These are phyloP conservation scores for Umbelopsis sp. DNA, from an alignment of 371 early-diverging fungal genomes.

Conservation along the genomic window DNA sequence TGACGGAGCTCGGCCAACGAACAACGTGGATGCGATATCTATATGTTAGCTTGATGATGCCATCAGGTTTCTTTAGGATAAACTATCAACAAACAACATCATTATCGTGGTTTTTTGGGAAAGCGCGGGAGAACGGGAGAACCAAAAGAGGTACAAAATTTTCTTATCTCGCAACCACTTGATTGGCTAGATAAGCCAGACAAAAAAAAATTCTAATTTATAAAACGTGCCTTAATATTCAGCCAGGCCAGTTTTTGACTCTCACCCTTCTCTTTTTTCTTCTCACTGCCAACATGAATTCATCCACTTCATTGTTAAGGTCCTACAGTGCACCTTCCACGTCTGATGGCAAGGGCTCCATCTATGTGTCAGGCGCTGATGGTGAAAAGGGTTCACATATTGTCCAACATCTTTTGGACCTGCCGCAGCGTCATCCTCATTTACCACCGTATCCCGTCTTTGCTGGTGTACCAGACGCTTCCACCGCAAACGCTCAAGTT, in stretches of 20 bases:
- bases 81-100: too few relatives aligned
- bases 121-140: slow-evolving; percentile 14
- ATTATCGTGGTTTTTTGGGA: not conserved
- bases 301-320: not conserved
- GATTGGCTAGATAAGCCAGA: slow-evolving; percentile 13
- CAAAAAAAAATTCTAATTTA: slow-evolving; percentile 5
- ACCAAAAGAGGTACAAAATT: not conserved
- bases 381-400: slow-evolving; percentile 52
- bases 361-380: slow-evolving; percentile 53
- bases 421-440: slow-evolving; percentile 42
- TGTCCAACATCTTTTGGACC: slow-evolving; percentile 43
- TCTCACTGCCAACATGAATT: not conserved
- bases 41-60: too few relatives aligned
- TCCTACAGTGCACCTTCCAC: slow-evolving; percentile 10
- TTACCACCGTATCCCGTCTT: slow-evolving; percentile 38
- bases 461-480: slow-evolving; percentile 48
- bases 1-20: too few relatives aligned
- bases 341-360: slow-evolving; percentile 42
- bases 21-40: too few relatives aligned
- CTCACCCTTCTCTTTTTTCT: slow-evolving; percentile 1
- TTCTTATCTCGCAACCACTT: not conserved
- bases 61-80: too few relatives aligned
- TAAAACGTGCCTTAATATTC: slow-evolving; percentile 6
- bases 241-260: slow-evolving; percentile 5
- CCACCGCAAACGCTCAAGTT: slow-evolving; percentile 37